Conservation (phyloP, 768 basidiomycete species). For the Mrakia gelida region DNA sequence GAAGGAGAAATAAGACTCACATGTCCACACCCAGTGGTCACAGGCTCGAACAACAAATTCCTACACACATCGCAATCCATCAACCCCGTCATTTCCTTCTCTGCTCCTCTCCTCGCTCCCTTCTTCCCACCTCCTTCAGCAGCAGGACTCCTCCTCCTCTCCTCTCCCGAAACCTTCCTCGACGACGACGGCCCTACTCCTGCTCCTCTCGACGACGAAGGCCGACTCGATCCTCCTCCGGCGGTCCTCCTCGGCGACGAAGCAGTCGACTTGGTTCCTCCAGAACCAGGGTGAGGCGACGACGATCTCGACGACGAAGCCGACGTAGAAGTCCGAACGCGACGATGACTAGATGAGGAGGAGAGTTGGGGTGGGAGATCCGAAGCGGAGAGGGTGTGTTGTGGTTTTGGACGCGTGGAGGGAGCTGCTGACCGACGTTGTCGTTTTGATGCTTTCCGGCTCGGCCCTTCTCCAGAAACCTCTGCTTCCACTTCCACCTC, state of each 20-base stretch:
- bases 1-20: constrained; percentile 46
- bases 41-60: constrained; percentile 71
- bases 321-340: constrained; percentile 32
- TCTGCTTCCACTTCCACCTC: neutral
- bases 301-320: constrained; percentile 7
- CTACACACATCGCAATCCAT: constrained; percentile 91
- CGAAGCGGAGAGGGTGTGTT: constrained; percentile 30
- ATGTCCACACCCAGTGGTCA: constrained; percentile 94
- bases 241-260: neutral
- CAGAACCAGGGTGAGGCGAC: neutral
- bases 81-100: constrained; percentile 53
- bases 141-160: constrained; percentile 15
- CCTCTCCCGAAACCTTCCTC: neutral
- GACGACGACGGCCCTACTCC: neutral
- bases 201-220: neutral
- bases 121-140: constrained; percentile 5
- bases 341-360: constrained; percentile 34
- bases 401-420: constrained; percentile 34
- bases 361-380: neutral
- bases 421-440: constrained; percentile 28
- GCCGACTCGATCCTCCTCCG: neutral
- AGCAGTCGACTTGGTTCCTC: neutral
- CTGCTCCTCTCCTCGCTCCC: constrained; percentile 37
- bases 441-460: constrained; percentile 40
- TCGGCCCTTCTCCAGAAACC: constrained; percentile 40